These are phyloP conservation scores for Epichloe gansuensis DNA, from an alignment of 2,329 filamentous ascomycete species.

Conservation along the genomic window DNA sequence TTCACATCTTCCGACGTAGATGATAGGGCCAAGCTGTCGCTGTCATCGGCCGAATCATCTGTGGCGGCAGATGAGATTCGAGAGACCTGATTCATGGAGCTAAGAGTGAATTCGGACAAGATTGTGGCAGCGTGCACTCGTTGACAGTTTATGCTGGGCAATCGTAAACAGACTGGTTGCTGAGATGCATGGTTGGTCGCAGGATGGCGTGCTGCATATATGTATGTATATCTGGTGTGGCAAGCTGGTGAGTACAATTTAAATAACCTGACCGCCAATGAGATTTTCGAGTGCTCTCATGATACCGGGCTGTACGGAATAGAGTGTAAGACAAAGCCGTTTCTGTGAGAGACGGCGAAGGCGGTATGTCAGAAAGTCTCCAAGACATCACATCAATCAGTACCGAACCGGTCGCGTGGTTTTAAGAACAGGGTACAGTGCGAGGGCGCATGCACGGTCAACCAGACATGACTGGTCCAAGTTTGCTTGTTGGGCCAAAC, in stretches of 20 bases:
- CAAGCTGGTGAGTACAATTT: not conserved
- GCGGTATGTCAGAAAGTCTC: too few relatives aligned
- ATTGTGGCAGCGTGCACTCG: not conserved
- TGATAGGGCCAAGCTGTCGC: slow-evolving; percentile 19
- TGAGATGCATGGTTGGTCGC: not conserved
- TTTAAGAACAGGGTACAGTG: not conserved
- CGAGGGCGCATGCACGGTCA: not conserved
- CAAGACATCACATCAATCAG: too few relatives aligned
- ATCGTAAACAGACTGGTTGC: not conserved
- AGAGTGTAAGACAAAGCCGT: not conserved
- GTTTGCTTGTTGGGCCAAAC: too few relatives aligned
- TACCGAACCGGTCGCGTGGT: too few relatives aligned
- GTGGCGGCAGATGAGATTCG: not conserved
- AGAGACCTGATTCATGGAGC: not conserved
- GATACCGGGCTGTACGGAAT: not conserved
- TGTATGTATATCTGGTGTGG: not conserved
- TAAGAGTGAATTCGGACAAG: not conserved
- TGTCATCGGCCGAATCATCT: slow-evolving; percentile 1
- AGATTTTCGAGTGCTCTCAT: not conserved
- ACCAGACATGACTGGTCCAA: too few relatives aligned
- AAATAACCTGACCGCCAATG: not conserved
- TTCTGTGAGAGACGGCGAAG: too few relatives aligned
- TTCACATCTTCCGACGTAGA: slow-evolving; percentile 20
- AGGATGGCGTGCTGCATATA: not conserved
- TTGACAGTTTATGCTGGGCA: not conserved